phyloP scores from a whole-genome alignment of 768 basidiomycete genomes.

The Termitomyces sp. region DNA sequence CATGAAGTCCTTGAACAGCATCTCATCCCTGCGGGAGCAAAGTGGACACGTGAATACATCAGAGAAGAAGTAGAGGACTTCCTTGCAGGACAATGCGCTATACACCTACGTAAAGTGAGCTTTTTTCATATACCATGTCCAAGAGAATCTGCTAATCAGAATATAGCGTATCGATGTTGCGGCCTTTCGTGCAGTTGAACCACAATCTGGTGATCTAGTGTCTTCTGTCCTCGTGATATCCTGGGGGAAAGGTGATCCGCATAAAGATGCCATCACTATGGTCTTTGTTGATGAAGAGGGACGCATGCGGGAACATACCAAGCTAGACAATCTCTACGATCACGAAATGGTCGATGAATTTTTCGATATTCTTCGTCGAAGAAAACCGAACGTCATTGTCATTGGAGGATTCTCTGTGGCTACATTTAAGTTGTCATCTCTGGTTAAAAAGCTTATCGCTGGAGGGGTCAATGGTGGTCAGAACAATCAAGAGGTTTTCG shows the following conservation, averaged over 20 bases:
- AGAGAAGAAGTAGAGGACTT: slow-evolving; percentile 88
- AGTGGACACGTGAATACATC: slow-evolving; percentile 86
- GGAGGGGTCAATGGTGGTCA: not conserved
- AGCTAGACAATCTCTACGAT: slow-evolving; percentile 84
- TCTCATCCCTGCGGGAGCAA: slow-evolving; percentile 79
- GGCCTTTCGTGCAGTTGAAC: slow-evolving; percentile 58
- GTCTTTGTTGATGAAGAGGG: slow-evolving; percentile 88
- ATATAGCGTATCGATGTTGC: slow-evolving; percentile 77
- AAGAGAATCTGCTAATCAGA: slow-evolving; percentile 12
- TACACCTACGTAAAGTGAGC: slow-evolving; percentile 62
- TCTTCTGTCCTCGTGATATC: slow-evolving; percentile 86
- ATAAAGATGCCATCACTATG: slow-evolving; percentile 81
- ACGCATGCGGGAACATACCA: slow-evolving; percentile 83
- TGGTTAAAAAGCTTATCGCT: slow-evolving; percentile 52
- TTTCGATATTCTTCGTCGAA: slow-evolving; percentile 71
- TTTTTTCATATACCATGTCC: slow-evolving; percentile 16
- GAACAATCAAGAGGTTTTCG: slow-evolving; percentile 38
- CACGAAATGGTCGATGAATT: slow-evolving; percentile 67
- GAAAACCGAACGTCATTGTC: slow-evolving; percentile 84
- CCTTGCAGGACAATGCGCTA: slow-evolving; percentile 63
- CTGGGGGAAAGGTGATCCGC: slow-evolving; percentile 93
- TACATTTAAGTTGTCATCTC: slow-evolving; percentile 63
- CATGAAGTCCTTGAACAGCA: slow-evolving; percentile 75
- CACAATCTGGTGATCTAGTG: slow-evolving; percentile 67
- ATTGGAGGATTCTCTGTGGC: slow-evolving; percentile 86